Percentiles rank a stretch among this genome's conserved stretches.
phyloP scores from a whole-genome alignment of 129 eudicot species.

The Arctium minus region DNA sequence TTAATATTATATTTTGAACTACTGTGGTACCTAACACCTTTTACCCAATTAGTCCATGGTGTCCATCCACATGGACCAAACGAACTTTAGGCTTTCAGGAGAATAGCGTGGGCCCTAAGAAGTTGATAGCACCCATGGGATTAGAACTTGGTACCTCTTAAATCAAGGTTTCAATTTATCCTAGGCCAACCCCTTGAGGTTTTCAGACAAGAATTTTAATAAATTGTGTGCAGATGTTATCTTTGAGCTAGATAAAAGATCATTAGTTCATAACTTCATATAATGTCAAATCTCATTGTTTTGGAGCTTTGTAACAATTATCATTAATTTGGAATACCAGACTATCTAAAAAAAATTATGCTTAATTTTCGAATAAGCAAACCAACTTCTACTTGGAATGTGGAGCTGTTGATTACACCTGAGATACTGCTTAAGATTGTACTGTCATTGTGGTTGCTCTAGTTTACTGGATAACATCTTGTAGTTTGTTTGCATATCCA shows the following conservation, averaged over 20 bases:
- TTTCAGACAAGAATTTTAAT: background rate
- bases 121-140: background rate
- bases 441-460: background rate
- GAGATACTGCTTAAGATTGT: background rate
- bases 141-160: background rate
- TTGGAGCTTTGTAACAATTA: background rate
- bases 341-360: too few species aligned
- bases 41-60: background rate
- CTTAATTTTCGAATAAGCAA: background rate
- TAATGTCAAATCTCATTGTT: background rate
- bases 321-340: background rate
- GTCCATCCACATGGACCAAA: background rate
- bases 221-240: background rate
- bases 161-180: background rate
- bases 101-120: background rate
- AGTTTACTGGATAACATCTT: background rate
- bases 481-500: background rate
- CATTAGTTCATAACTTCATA: constrained; percentile 10
- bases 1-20: background rate
- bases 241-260: background rate
- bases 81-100: background rate
- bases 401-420: background rate
- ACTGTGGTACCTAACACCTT: background rate
- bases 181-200: background rate
- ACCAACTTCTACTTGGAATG: background rate